These are phyloP conservation scores for Amanita subjunquillea DNA, from an alignment of 768 basidiomycete genomes.

Conservation along the genomic window DNA sequence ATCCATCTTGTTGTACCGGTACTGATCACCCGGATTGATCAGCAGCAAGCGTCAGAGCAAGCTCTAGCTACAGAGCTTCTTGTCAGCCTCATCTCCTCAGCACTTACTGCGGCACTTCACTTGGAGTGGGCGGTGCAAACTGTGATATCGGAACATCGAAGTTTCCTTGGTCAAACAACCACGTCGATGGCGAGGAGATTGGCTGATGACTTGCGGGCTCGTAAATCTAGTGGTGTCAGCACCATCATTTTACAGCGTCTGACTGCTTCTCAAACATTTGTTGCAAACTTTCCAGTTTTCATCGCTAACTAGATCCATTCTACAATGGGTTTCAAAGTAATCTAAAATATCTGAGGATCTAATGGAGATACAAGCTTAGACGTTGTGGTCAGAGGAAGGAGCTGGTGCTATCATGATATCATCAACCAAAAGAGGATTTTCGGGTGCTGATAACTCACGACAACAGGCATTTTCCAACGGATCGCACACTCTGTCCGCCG, in stretches of 20 bases:
- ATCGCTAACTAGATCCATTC: slow-evolving; percentile 25
- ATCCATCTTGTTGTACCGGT: slow-evolving; percentile 57
- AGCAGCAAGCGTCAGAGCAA: slow-evolving; percentile 41
- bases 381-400: slow-evolving; percentile 10
- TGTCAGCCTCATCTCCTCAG: slow-evolving; percentile 52
- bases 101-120: slow-evolving; percentile 57
- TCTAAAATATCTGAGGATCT: slow-evolving; percentile 2
- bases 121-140: slow-evolving; percentile 59
- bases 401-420: background rate
- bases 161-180: slow-evolving; percentile 52
- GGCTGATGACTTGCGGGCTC: slow-evolving; percentile 48
- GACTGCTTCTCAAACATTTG: slow-evolving; percentile 51
- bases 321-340: slow-evolving; percentile 9
- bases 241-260: slow-evolving; percentile 48
- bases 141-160: slow-evolving; percentile 36
- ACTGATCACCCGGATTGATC: slow-evolving; percentile 47
- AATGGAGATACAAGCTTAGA: slow-evolving; percentile 1
- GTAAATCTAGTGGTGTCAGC: slow-evolving; percentile 40
- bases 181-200: slow-evolving; percentile 55
- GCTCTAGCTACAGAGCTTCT: slow-evolving; percentile 51
- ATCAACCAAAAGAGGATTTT: background rate
- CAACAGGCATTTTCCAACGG: slow-evolving; percentile 69
- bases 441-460: slow-evolving; percentile 39
- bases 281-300: slow-evolving; percentile 68
- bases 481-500: slow-evolving; percentile 56